Base-by-base conservation (phyloP, 495 filamentous ascomycete species). In the Letharia columbiana region DNA sequence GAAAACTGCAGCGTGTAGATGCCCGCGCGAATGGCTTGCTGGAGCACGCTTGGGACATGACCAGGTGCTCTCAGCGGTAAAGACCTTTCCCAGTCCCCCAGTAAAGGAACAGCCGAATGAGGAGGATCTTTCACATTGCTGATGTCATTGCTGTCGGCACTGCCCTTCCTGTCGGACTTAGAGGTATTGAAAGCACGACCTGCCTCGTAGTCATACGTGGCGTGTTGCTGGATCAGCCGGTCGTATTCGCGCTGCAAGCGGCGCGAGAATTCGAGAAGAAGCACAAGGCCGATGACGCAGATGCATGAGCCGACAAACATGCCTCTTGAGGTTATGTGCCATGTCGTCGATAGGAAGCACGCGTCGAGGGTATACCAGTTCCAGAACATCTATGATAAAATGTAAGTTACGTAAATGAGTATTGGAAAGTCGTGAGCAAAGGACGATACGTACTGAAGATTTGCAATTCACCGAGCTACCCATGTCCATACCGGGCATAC, bases 291-390 rank as follows among this genome's bases (percentile, higher is more conserved):
- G 67, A 89, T 78, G 31, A 87, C 83, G 35, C 86, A 87, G 70
- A 92, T 87, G 74, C 89, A 91, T 50, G 84, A 83, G 33, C 83
- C 87, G 15, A 85, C 87, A 68, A 92, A 90, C 73, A 82, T 84
- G 64, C 80, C 83, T 0, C 62, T 68, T 0, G 84, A 86, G 18
- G 73, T 82, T 67, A 90, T 80, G 63, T 86, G 86, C 88, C 88
- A 92, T 13, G 79, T 75, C 13, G 71, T 68, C 11, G 87, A 79
- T 68, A 92, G 76, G 76, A 92, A 91, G 74, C 67, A 92, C 2
- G 86, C 71, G 73, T 89, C 83, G 44, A 90, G 75, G 0, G 85
- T 88, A 66, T 87, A 76, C 88, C 88, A 91, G 70, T 92, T 90
- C 88, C 87, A 90, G 3, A 90, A 74, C 88, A 91, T 92, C 63